Conservation (phyloP, 176 grass and related monocot species). For the Bromus sterilis region DNA sequence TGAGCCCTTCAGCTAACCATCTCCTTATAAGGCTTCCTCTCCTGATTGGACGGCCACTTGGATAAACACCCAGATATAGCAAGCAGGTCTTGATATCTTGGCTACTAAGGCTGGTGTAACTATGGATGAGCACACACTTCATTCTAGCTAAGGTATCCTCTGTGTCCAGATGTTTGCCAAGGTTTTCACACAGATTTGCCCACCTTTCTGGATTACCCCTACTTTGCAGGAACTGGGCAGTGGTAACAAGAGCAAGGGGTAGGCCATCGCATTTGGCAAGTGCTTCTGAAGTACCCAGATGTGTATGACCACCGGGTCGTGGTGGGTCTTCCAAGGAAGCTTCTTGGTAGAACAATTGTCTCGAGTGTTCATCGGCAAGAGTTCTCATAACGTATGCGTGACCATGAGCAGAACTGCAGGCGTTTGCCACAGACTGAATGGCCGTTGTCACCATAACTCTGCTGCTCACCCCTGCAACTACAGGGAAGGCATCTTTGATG, state of each 20-base stretch:
- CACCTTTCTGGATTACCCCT: neutral
- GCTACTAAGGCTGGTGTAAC: neutral
- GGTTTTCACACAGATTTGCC: neutral
- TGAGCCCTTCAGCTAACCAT: slow-evolving; percentile 7
- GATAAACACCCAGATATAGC: neutral
- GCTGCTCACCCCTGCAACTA: neutral
- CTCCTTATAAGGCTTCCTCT: slow-evolving; percentile 4
- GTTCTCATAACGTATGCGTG: neutral
- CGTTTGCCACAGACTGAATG: neutral
- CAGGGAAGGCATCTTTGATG: neutral
- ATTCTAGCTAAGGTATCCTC: neutral
- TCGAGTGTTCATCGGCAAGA: neutral
- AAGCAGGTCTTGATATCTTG: neutral
- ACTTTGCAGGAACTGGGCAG: neutral
- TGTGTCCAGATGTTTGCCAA: neutral
- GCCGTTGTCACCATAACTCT: neutral
- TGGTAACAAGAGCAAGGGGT: neutral
- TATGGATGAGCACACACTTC: neutral
- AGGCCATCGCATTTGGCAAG: neutral
- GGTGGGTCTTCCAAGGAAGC: no score
- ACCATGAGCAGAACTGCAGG: neutral
- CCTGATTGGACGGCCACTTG: neutral
- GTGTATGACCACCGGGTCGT: no score
- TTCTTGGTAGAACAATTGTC: neutral
- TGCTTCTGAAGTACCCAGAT: no score